A percentile compares a stretch with the other conserved stretches of the same genome.
These are phyloP conservation scores for Globisporangium solare DNA, from an alignment of 352 stramenopile genomes.

Conservation along the genomic window DNA sequence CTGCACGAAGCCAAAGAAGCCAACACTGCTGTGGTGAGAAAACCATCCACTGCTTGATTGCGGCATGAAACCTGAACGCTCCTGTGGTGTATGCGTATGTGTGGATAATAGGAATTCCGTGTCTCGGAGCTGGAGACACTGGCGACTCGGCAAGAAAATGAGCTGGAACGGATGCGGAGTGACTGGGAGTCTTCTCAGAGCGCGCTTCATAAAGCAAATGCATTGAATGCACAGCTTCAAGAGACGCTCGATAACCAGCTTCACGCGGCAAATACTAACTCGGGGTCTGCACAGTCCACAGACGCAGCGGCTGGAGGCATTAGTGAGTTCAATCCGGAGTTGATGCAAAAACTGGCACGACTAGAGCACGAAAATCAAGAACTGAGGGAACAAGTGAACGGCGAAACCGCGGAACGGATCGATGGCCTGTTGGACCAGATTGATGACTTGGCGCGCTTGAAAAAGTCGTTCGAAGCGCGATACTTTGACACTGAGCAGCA, in stretches of 20 bases:
- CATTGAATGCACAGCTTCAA: conserved; percentile 51
- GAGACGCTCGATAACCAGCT: conserved; percentile 23
- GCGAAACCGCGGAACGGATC: conserved; percentile 48
- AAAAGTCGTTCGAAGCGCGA: conserved; percentile 63
- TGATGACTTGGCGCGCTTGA: conserved; percentile 52
- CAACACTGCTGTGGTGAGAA: conserved; percentile 55
- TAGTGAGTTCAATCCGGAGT: conserved; percentile 60
- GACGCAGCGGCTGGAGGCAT: conserved; percentile 26
- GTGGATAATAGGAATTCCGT: conserved; percentile 66
- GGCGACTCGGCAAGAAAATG: conserved; percentile 26
- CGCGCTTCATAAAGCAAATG: conserved; percentile 32
- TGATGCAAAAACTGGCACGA: conserved; percentile 56
- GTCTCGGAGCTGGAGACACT: conserved; percentile 48
- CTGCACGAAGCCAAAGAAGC: conserved; percentile 60
- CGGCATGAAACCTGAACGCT: not conserved
- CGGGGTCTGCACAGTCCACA: not conserved
- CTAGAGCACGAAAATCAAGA: conserved; percentile 57
- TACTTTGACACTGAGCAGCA: conserved; percentile 50
- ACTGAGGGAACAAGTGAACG: conserved; percentile 44
- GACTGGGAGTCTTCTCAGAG: conserved; percentile 28
- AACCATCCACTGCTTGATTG: not conserved
- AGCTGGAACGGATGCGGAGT: conserved; percentile 18
- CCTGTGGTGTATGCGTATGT: not conserved
- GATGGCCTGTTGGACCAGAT: conserved; percentile 53
- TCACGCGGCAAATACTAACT: not conserved